Base-by-base conservation (phyloP, 176 grass and related monocot species). In the Triticum urartu region DNA sequence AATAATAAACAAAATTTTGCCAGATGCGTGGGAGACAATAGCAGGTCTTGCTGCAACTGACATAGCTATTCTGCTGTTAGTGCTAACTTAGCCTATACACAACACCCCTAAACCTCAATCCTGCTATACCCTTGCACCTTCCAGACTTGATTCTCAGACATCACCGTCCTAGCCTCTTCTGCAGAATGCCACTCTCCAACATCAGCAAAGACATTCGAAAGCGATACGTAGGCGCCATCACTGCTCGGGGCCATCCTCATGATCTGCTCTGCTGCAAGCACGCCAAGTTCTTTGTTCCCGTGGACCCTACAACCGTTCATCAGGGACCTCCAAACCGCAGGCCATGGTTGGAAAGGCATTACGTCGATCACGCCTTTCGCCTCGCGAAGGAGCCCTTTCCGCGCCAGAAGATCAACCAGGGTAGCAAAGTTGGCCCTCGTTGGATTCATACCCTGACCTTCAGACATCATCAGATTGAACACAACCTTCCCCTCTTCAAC, bases 291-390 rank as follows among this genome's bases (percentile, higher is more conserved):
- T 79, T 89, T 89, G 48, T 87, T 84, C 64, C 83, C 84, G 12
- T 94, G 87, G 79, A 86, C 89, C 33, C 89, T 83, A 25, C 92
- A 94, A n/a, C 92, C 92, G 25, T 90, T 94, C 89, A 91, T 70
- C 25, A 94, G 75, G n/a, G 83, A 86, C 81, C 86, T 89, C 92
- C 92, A 94, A 35, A 87, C 76, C 25, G 75, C 75, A 81, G 89
- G 83, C 89, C 92, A 94, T 1, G 87, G 89, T 20, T 89, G 80
- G 75, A 89, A 91, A 6, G 86, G 84, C 89, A 94, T 94, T 35
- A 80, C 78, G 7, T 87, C 42, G 8, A 94, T 81, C 34, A 89
- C 52, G 47, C 38, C 25, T 81, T 89, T 87, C 5, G 83, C 92
- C 33, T 94, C 84, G 8, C 26, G 25, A 1, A 94, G 83, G 7